These are phyloP conservation scores for Apostasia shenzhenica DNA, from an alignment of 106 monocot species.

Conservation along the genomic window DNA sequence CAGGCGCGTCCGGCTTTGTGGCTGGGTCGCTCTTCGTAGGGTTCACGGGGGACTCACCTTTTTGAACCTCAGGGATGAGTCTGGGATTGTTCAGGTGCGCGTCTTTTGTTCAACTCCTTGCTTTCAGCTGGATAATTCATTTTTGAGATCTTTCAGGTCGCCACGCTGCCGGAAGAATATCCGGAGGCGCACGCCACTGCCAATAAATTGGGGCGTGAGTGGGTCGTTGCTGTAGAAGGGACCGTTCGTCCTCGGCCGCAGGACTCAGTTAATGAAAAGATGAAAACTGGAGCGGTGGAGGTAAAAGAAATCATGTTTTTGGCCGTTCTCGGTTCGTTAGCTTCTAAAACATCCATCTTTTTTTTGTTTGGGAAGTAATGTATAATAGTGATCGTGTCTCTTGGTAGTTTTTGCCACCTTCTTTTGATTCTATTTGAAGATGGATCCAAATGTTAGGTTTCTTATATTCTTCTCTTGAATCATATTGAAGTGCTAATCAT, in stretches of 20 bases:
- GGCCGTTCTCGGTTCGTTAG: neutral
- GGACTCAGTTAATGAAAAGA: slow-evolving; percentile 77
- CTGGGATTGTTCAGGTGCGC: slow-evolving; percentile 83
- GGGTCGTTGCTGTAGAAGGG: slow-evolving; percentile 82
- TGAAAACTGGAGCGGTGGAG: slow-evolving; percentile 97
- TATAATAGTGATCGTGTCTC: too few species aligned
- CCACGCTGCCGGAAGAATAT: slow-evolving; percentile 69
- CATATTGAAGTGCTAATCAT: neutral
- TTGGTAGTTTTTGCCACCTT: too few species aligned
- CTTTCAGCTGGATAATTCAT: neutral
- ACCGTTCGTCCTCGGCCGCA: slow-evolving; percentile 53
- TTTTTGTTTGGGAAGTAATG: too few species aligned
- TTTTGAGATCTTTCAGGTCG: slow-evolving; percentile 33
- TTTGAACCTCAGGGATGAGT: slow-evolving; percentile 72
- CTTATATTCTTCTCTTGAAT: too few species aligned
- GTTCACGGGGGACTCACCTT: slow-evolving; percentile 90
- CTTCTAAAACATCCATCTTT: neutral
- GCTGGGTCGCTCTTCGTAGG: slow-evolving; percentile 90
- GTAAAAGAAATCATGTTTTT: slow-evolving; percentile 15
- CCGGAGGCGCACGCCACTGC: slow-evolving; percentile 63
- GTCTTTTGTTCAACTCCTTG: neutral
- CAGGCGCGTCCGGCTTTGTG: slow-evolving; percentile 63
- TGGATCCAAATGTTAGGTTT: too few species aligned
- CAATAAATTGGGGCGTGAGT: slow-evolving; percentile 82
- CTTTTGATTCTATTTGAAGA: too few species aligned